These are phyloP conservation scores for Aspergillus sparsus DNA, from an alignment of 495 filamentous ascomycete species.

Conservation along the genomic window DNA sequence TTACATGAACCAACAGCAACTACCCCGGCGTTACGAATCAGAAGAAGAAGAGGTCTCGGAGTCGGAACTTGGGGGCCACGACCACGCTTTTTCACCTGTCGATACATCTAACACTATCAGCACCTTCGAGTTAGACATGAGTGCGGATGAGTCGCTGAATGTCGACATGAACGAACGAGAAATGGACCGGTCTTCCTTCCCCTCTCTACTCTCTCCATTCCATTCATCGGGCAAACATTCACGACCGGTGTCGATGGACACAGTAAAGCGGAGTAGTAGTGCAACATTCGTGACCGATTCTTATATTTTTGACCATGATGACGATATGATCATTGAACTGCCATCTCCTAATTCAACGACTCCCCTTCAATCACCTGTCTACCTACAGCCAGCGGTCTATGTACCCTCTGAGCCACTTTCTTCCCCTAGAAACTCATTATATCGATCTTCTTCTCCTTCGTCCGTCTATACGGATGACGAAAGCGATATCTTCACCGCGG, in stretches of 20 bases:
- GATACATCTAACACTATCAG: slow-evolving; percentile 29
- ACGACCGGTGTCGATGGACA: slow-evolving; percentile 44
- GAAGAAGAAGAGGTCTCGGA: slow-evolving; percentile 50
- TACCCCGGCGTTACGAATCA: slow-evolving; percentile 45
- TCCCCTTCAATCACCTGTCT: slow-evolving; percentile 37
- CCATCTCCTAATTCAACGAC: slow-evolving; percentile 36
- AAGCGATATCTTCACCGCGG: slow-evolving; percentile 40
- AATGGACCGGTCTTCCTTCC: slow-evolving; percentile 24
- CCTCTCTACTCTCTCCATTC: slow-evolving; percentile 28
- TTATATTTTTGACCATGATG: slow-evolving; percentile 41
- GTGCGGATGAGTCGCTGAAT: slow-evolving; percentile 35
- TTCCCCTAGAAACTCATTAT: slow-evolving; percentile 16
- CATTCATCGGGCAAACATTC: slow-evolving; percentile 28
- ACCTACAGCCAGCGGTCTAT: slow-evolving; percentile 39
- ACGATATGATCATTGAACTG: slow-evolving; percentile 44
- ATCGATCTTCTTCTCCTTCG: slow-evolving; percentile 35
- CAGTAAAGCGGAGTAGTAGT: slow-evolving; percentile 43
- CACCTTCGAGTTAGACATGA: slow-evolving; percentile 35
- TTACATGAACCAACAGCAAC: slow-evolving; percentile 39
- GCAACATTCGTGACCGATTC: slow-evolving; percentile 38
- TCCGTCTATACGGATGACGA: slow-evolving; percentile 40
- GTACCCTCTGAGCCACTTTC: slow-evolving; percentile 31
- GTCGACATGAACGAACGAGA: slow-evolving; percentile 30
- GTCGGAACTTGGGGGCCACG: slow-evolving; percentile 38
- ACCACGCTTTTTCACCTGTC: slow-evolving; percentile 38